Percentiles rank a stretch among this genome's conserved stretches.
Conservation (phyloP, 2,329 filamentous ascomycete species). For the Neopestalotiopsis sp. region DNA sequence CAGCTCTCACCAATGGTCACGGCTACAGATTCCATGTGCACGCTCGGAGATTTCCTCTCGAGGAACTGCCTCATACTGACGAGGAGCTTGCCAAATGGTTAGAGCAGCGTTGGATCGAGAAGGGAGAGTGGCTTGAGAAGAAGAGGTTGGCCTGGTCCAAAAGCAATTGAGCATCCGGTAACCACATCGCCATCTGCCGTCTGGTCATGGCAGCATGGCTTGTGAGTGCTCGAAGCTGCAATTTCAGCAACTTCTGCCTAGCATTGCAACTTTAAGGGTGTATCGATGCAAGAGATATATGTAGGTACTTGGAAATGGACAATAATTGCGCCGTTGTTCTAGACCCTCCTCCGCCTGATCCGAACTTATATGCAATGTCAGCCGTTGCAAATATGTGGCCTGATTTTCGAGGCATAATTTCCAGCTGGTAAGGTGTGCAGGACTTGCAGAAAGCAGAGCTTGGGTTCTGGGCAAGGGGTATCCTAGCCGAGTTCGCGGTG, state of each 20-base stretch:
- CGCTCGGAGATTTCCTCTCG: slow-evolving; percentile 51
- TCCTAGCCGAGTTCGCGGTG: background rate
- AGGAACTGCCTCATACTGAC: slow-evolving; percentile 52
- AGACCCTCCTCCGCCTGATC: background rate
- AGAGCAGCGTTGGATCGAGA: slow-evolving; percentile 57
- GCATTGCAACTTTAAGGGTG: background rate
- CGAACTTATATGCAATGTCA: slow-evolving; percentile 4
- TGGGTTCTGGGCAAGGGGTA: background rate
- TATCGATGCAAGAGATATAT: background rate
- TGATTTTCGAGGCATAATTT: background rate
- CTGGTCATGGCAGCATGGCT: background rate
- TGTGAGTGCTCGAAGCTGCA: slow-evolving; percentile 16
- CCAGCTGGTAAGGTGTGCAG: background rate
- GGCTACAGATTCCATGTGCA: slow-evolving; percentile 57
- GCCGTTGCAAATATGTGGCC: background rate
- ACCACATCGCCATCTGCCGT: background rate
- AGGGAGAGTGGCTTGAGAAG: slow-evolving; percentile 54
- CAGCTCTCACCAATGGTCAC: slow-evolving; percentile 40
- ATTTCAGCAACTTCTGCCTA: background rate
- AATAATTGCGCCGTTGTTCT: background rate
- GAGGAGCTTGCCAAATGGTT: slow-evolving; percentile 56
- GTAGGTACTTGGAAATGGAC: background rate
- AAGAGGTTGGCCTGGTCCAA: slow-evolving; percentile 47
- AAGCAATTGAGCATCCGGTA: slow-evolving; percentile 5
- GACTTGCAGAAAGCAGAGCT: background rate